Conservation (phyloP, 2,329 filamentous ascomycete genomes). For the Byssochlamys sp. region DNA sequence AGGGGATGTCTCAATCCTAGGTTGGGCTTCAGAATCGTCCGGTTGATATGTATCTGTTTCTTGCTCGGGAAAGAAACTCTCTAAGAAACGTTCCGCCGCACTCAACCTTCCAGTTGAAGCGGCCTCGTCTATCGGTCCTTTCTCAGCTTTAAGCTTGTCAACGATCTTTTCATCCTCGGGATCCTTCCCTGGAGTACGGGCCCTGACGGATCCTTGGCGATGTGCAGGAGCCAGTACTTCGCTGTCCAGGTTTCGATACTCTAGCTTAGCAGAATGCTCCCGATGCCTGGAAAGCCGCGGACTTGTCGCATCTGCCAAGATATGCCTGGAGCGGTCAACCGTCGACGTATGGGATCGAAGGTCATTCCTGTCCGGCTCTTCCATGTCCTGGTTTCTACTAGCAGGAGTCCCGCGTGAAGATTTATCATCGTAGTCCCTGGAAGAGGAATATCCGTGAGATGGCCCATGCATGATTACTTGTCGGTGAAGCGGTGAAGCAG, state of each 20-base stretch:
- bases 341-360: background rate
- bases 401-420: background rate
- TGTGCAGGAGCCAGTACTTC: background rate
- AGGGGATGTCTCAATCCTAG: slow-evolving; percentile 1
- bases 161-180: slow-evolving; percentile 31
- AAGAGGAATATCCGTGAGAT: background rate
- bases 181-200: slow-evolving; percentile 12
- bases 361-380: background rate
- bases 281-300: background rate
- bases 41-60: slow-evolving; percentile 4
- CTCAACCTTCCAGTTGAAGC: slow-evolving; percentile 18
- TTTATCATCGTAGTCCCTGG: background rate
- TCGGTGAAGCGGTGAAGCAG: background rate
- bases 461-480: background rate
- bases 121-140: slow-evolving; percentile 1
- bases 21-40: slow-evolving; percentile 6
- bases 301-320: background rate
- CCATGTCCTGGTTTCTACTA: background rate
- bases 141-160: slow-evolving; percentile 9
- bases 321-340: background rate
- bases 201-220: background rate
- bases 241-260: background rate
- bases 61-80: slow-evolving; percentile 21
- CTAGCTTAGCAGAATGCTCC: background rate
- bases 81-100: slow-evolving; percentile 31